These are phyloP conservation scores for Podospora sp. DNA, from an alignment of 495 filamentous ascomycete genomes.

Conservation along the genomic window DNA sequence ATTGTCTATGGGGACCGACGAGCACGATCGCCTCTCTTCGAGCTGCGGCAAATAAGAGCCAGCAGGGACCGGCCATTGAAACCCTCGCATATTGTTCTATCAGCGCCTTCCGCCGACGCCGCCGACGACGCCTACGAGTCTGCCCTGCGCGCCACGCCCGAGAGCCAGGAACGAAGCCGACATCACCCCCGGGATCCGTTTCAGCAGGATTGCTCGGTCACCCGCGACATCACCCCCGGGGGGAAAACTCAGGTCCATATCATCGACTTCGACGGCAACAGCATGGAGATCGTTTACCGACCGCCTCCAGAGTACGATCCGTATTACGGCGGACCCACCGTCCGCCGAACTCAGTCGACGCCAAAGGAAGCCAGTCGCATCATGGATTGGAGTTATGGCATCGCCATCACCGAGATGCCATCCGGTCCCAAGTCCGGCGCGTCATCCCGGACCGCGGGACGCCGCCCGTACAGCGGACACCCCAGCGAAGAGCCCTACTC, in stretches of 20 bases:
- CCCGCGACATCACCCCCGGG: conserved; percentile 20
- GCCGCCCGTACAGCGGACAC: conserved; percentile 24
- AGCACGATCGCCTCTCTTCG: conserved; percentile 39
- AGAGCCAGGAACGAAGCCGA: conserved; percentile 21
- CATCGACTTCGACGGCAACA: conserved; percentile 56
- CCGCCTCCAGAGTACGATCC: conserved; percentile 33
- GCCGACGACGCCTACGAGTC: conserved; percentile 49
- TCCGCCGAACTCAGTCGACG: conserved; percentile 40
- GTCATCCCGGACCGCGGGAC: conserved; percentile 30
- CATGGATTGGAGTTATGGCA: conserved; percentile 54
- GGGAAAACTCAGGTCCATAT: conserved; percentile 41
- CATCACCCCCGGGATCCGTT: conserved; percentile 27
- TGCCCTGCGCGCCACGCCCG: conserved; percentile 46
- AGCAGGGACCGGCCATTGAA: conserved; percentile 33
- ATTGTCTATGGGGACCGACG: conserved; percentile 35
- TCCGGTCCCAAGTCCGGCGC: conserved; percentile 22
- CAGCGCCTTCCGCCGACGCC: conserved; percentile 42
- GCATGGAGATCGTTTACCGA: conserved; percentile 51
- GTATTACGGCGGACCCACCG: conserved; percentile 38
- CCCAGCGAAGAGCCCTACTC: conserved; percentile 33
- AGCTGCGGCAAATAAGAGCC: conserved; percentile 39
- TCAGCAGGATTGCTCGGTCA: conserved; percentile 24
- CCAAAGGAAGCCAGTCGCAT: conserved; percentile 49
- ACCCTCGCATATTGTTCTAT: conserved; percentile 44
- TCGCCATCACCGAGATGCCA: conserved; percentile 32